These are phyloP conservation scores for Aspergillus fumigatiaffinis DNA, from an alignment of 2,329 filamentous ascomycete species.

Conservation along the genomic window DNA sequence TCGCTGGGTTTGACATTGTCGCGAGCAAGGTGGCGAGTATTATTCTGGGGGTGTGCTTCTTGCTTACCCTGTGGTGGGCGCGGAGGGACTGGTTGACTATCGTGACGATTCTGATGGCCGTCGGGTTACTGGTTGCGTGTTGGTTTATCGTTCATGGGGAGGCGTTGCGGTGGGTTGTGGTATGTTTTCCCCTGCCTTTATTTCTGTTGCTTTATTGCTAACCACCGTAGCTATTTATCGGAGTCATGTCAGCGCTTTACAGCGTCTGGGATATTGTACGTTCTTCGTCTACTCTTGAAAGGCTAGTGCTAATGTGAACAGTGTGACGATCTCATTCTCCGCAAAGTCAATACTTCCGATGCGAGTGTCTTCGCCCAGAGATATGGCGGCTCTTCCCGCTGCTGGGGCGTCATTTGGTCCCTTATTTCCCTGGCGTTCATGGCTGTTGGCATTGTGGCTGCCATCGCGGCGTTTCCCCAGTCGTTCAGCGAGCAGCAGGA, in stretches of 20 bases:
- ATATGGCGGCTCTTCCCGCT: slow-evolving; percentile 74
- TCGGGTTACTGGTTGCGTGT: slow-evolving; percentile 67
- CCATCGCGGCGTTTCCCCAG: slow-evolving; percentile 71
- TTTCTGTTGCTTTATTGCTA: background rate
- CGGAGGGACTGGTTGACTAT: slow-evolving; percentile 75
- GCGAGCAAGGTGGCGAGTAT: slow-evolving; percentile 76
- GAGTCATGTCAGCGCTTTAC: slow-evolving; percentile 76
- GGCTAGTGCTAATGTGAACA: slow-evolving; percentile 19
- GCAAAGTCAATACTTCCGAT: slow-evolving; percentile 76
- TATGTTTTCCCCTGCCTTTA: slow-evolving; percentile 31
- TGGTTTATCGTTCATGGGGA: slow-evolving; percentile 79
- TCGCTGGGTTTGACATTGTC: slow-evolving; percentile 77
- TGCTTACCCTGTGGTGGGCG: slow-evolving; percentile 80
- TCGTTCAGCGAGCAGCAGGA: slow-evolving; percentile 64
- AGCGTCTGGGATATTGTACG: slow-evolving; percentile 75
- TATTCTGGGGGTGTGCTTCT: slow-evolving; percentile 67
- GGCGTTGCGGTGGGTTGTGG: slow-evolving; percentile 67
- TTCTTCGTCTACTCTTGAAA: slow-evolving; percentile 5
- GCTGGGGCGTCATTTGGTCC: slow-evolving; percentile 77
- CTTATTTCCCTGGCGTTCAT: slow-evolving; percentile 69
- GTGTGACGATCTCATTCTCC: slow-evolving; percentile 75
- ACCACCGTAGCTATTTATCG: slow-evolving; percentile 62
- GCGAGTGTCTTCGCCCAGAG: slow-evolving; percentile 73
- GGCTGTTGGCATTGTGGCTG: slow-evolving; percentile 69
- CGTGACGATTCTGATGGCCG: slow-evolving; percentile 63